These are phyloP conservation scores for Fusarium sacchari DNA, from an alignment of 2,329 filamentous ascomycete species.

Conservation along the genomic window DNA sequence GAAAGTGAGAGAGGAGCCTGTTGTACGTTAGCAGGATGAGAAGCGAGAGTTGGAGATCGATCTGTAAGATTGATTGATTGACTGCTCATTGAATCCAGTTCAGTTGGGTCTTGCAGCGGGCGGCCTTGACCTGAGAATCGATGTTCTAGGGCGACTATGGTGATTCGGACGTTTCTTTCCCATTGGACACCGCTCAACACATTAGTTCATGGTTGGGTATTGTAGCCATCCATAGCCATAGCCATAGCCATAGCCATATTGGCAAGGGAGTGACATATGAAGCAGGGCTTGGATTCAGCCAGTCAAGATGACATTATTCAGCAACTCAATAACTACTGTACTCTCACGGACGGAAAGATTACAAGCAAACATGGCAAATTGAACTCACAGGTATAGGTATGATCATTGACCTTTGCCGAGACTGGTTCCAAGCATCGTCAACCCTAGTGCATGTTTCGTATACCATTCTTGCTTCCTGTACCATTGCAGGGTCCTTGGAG, in stretches of 20 bases:
- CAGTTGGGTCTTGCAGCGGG: conserved; percentile 7
- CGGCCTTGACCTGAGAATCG: conserved; percentile 10
- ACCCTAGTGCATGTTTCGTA: conserved; percentile 23
- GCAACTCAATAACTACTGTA: background rate
- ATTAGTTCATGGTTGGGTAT: background rate
- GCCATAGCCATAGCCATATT: conserved; percentile 4
- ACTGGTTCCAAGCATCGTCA: conserved; percentile 2
- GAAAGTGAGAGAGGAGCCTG: background rate
- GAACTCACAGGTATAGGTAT: background rate
- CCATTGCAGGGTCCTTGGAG: conserved; percentile 11
- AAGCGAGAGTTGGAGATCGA: conserved; percentile 14
- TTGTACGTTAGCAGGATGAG: background rate
- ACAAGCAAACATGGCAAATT: background rate
- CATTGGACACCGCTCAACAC: conserved; percentile 25
- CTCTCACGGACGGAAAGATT: background rate
- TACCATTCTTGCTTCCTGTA: conserved; percentile 24
- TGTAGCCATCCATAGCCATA: background rate
- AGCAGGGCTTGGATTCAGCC: background rate
- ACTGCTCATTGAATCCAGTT: background rate
- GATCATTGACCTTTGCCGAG: background rate
- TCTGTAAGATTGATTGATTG: conserved; percentile 11
- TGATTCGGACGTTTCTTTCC: background rate
- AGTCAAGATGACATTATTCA: conserved; percentile 2
- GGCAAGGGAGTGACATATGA: conserved; percentile 17
- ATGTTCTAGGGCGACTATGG: conserved; percentile 8